Evolutionary conservation across 2,329 filamentous ascomycete species (phyloP).

Genomic region (Sclerotinia nivalis): DNA sequence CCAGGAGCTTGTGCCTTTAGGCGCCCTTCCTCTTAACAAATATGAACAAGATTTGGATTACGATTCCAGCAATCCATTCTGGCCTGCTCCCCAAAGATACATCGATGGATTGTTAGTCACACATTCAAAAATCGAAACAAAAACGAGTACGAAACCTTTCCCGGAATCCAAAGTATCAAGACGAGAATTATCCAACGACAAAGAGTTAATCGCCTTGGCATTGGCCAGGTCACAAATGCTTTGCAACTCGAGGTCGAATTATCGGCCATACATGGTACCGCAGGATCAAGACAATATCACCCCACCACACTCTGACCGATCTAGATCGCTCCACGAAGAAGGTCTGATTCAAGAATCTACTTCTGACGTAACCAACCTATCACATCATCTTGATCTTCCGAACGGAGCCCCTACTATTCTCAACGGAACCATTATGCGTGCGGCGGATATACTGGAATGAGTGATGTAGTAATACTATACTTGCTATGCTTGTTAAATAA

Average conservation of each 20-base stretch:
- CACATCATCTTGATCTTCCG: constrained; percentile 1
- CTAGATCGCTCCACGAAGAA: constrained; percentile 36
- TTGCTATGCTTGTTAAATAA: background rate
- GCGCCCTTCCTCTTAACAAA: constrained; percentile 43
- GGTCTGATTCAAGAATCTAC: constrained; percentile 11
- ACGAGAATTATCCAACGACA: constrained; percentile 56
- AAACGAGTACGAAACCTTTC: constrained; percentile 51
- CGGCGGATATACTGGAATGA: constrained; percentile 13
- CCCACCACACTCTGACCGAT: constrained; percentile 38
- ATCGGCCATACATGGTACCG: constrained; percentile 18
- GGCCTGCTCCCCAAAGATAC: constrained; percentile 59
- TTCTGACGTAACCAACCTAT: background rate
- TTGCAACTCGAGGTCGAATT: constrained; percentile 49
- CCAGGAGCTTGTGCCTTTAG: constrained; percentile 47
- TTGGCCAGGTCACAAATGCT: constrained; percentile 60
- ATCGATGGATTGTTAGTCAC: constrained; percentile 55
- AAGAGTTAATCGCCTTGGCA: constrained; percentile 56
- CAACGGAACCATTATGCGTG: background rate
- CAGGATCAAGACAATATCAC: constrained; percentile 36
- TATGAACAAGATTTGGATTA: constrained; percentile 61
- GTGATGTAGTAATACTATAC: background rate
- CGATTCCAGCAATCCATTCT: constrained; percentile 53
- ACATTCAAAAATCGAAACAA: constrained; percentile 46
- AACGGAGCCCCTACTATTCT: constrained; percentile 12
- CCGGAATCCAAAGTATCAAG: constrained; percentile 55